A percentile compares a stretch with the other conserved stretches of the same genome.
These are phyloP conservation scores for Blastomyces parvus DNA, from an alignment of 2,329 filamentous ascomycete genomes.

Conservation along the genomic window DNA sequence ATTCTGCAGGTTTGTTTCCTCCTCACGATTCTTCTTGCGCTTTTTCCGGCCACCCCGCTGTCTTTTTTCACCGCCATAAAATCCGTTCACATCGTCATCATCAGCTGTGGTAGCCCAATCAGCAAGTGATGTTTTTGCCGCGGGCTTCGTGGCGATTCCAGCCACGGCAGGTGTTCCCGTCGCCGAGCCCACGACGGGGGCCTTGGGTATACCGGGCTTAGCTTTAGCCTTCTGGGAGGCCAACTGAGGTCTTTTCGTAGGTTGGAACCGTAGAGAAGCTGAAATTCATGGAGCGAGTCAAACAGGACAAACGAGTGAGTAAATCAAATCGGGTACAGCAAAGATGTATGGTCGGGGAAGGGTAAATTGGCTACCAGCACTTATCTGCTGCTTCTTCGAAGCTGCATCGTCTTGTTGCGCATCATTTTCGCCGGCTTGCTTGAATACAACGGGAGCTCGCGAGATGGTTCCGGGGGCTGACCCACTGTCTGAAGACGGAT, in stretches of 20 bases:
- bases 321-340: constrained; percentile 25
- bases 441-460: constrained; percentile 64
- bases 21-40: constrained; percentile 62
- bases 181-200: constrained; percentile 18
- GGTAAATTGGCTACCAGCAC: constrained; percentile 49
- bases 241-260: constrained; percentile 67
- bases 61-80: constrained; percentile 57
- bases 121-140: constrained; percentile 59
- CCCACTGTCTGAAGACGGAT: constrained; percentile 36
- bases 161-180: constrained; percentile 19
- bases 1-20: constrained; percentile 50
- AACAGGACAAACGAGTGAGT: constrained; percentile 39
- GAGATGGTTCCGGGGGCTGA: constrained; percentile 56
- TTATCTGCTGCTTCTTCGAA: constrained; percentile 56
- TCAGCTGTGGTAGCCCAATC: constrained; percentile 71
- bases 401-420: constrained; percentile 39
- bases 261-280: constrained; percentile 73
- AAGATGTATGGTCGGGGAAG: constrained; percentile 24
- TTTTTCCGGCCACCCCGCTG: constrained; percentile 70
- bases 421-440: constrained; percentile 44
- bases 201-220: constrained; percentile 52
- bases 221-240: constrained; percentile 50
- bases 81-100: constrained; percentile 65
- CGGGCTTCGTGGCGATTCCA: constrained; percentile 34
- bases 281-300: constrained; percentile 20